phyloP scores from a whole-genome alignment of 2,329 filamentous ascomycete species.

The Scytalidium sp. region DNA sequence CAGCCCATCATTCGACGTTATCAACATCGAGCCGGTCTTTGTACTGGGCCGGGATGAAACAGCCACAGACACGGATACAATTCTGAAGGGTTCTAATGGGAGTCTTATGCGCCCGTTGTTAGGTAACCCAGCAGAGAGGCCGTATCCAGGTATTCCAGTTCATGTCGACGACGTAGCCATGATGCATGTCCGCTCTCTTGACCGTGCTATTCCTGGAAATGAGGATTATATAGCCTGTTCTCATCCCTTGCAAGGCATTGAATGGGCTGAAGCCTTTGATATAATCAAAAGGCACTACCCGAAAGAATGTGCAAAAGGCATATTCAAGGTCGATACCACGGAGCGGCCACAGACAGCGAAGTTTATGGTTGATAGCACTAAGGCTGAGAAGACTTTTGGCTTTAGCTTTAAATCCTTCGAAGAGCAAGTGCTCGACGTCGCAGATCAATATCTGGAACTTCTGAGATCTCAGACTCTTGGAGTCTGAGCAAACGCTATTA shows the following conservation, averaged over 20 bases:
- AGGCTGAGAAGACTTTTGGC: constrained; percentile 8
- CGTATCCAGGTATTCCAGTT: not conserved
- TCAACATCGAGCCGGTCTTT: constrained; percentile 2
- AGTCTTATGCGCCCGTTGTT: not conserved
- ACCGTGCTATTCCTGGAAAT: constrained; percentile 25
- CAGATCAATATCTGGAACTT: constrained; percentile 30
- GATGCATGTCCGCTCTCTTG: constrained; percentile 4
- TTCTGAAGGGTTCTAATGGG: constrained; percentile 11
- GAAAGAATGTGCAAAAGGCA: constrained; percentile 19
- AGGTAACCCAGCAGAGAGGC: not conserved
- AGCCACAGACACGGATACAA: constrained; percentile 15
- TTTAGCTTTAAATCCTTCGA: constrained; percentile 21
- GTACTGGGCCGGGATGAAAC: not conserved
- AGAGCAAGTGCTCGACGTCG: constrained; percentile 26
- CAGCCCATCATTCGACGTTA: constrained; percentile 6
- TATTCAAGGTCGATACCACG: constrained; percentile 21
- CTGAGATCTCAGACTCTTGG: too few relatives aligned
- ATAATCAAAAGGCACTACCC: constrained; percentile 29
- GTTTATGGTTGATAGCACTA: constrained; percentile 8
- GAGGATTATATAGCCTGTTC: constrained; percentile 30
- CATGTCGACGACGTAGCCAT: constrained; percentile 10
- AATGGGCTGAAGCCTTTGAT: constrained; percentile 33
- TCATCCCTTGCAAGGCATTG: constrained; percentile 9
- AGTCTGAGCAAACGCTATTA: too few relatives aligned
- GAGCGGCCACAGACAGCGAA: constrained; percentile 21